phyloP scores from a whole-genome alignment of 495 filamentous ascomycete genomes.

The Tuber melanosporum region DNA sequence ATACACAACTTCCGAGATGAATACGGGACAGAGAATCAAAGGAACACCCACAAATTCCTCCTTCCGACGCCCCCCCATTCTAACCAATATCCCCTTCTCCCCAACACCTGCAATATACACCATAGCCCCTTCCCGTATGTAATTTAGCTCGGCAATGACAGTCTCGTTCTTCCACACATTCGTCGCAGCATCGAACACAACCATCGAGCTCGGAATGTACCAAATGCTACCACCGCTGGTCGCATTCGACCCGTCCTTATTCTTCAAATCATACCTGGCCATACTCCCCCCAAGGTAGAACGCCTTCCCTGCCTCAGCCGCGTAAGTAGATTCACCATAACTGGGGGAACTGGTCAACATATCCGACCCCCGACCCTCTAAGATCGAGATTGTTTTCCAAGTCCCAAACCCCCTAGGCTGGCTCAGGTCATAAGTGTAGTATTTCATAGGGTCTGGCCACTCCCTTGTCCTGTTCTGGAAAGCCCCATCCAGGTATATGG shows the following conservation, averaged over 20 bases:
- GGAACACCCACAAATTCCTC: not conserved
- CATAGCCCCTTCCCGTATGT: constrained; percentile 20
- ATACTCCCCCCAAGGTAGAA: not conserved
- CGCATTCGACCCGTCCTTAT: too few relatives aligned
- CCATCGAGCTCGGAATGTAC: too few relatives aligned
- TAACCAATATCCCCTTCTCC: constrained; percentile 43
- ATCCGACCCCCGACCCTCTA: not conserved
- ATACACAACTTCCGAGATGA: not conserved
- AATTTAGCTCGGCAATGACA: not conserved
- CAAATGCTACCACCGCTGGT: too few relatives aligned
- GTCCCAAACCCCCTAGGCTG: not conserved
- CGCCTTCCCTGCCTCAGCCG: not conserved
- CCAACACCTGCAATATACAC: constrained; percentile 21
- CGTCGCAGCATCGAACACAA: too few relatives aligned
- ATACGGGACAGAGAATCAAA: not conserved
- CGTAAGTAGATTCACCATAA: not conserved
- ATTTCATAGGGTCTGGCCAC: not conserved
- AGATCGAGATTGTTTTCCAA: not conserved
- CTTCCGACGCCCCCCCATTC: constrained; percentile 43
- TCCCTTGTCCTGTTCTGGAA: not conserved
- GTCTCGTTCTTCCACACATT: constrained; percentile 1
- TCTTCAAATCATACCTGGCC: not conserved
- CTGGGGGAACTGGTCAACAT: not conserved
- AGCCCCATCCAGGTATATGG: not conserved
- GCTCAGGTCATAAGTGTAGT: not conserved